A percentile compares a stretch with the other conserved stretches of the same genome.
Conservation (phyloP, 495 filamentous ascomycete genomes). For the Neurospora sp. region DNA sequence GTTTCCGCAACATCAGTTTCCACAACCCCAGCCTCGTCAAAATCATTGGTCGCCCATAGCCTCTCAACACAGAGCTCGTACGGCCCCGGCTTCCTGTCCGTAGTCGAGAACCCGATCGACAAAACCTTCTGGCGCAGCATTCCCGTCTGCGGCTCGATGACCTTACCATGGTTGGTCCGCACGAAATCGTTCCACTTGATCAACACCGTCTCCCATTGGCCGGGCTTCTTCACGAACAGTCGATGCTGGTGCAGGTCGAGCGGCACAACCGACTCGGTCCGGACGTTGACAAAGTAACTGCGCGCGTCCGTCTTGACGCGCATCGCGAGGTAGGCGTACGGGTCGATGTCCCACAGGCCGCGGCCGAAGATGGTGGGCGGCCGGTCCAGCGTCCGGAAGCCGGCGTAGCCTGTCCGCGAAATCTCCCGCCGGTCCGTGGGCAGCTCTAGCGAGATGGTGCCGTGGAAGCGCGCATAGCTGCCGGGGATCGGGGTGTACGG, state of each 20-base stretch:
- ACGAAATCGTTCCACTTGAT: conserved; percentile 90
- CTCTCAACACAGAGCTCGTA: conserved; percentile 75
- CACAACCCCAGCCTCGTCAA: conserved; percentile 25
- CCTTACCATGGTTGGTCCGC: conserved; percentile 80
- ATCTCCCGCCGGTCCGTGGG: conserved; percentile 62
- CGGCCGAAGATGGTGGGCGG: conserved; percentile 66
- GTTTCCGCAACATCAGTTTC: conserved; percentile 1
- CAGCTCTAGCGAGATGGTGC: conserved; percentile 76
- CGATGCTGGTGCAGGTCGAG: conserved; percentile 95
- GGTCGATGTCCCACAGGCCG: conserved; percentile 77
- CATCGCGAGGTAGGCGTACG: conserved; percentile 77
- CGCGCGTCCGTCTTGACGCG: conserved; percentile 87
- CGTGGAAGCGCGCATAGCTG: conserved; percentile 67
- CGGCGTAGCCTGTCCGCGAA: conserved; percentile 73
- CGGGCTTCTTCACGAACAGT: conserved; percentile 67
- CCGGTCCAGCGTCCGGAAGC: conserved; percentile 63
- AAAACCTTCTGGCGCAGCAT: conserved; percentile 74
- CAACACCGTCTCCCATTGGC: conserved; percentile 87
- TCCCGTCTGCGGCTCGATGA: conserved; percentile 85
- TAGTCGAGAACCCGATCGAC: conserved; percentile 79
- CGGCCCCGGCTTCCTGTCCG: conserved; percentile 76
- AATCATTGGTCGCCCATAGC: conserved; percentile 70
- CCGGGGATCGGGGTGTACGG: conserved; percentile 23
- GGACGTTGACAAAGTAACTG: conserved; percentile 89
- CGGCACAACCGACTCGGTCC: conserved; percentile 84